These are phyloP conservation scores for Paraleonurus japonicus DNA, from an alignment of 257 asterid species.

Conservation along the genomic window DNA sequence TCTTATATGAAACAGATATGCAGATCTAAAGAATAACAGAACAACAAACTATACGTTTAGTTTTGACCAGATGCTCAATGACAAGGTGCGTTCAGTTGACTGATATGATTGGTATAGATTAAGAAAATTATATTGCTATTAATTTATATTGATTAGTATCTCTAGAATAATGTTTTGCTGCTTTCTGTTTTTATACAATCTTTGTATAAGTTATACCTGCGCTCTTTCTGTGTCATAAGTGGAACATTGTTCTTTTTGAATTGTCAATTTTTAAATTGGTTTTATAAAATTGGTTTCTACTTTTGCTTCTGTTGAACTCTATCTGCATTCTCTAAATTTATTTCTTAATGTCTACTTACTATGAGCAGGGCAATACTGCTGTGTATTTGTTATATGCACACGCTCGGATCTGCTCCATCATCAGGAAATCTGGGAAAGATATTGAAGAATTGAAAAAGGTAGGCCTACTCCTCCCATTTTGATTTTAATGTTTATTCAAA, in stretches of 20 bases:
- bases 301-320: conserved; percentile 2
- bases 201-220: neutral
- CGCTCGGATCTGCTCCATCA: conserved; percentile 96
- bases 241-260: neutral
- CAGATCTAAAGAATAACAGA: conserved; percentile 92
- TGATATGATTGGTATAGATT: neutral
- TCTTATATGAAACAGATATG: conserved; percentile 59
- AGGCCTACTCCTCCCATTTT: neutral
- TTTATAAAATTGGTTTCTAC: neutral
- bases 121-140: neutral
- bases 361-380: conserved; percentile 92
- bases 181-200: neutral
- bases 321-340: conserved; percentile 8
- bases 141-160: neutral
- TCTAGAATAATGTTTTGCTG: conserved; percentile 3
- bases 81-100: conserved; percentile 55
- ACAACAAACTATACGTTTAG: conserved; percentile 82
- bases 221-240: neutral
- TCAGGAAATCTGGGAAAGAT: conserved; percentile 82
- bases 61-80: conserved; percentile 93
- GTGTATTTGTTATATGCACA: conserved; percentile 94
- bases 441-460: conserved; percentile 78
- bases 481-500: neutral
- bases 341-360: conserved; percentile 8
- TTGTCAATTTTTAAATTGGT: neutral